Conservation (phyloP, 768 basidiomycete genomes). For the Tylopilus cervinicoccineus region DNA sequence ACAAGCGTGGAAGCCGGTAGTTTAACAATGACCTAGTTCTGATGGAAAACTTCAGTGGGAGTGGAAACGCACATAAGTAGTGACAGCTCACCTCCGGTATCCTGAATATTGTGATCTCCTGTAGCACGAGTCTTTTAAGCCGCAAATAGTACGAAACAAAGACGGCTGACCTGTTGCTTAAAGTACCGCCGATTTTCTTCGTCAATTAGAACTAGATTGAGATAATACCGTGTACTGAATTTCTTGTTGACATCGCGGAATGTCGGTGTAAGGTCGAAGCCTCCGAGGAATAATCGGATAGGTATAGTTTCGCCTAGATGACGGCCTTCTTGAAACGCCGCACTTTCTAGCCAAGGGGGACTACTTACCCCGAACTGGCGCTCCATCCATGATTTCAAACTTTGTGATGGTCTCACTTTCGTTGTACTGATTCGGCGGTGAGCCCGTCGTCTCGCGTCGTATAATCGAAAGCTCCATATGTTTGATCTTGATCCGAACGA, state of each 20-base stretch:
- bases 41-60: constrained; percentile 3
- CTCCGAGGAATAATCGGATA: constrained; percentile 94
- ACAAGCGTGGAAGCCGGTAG: constrained; percentile 2
- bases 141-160: not conserved
- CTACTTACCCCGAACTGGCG: constrained; percentile 82
- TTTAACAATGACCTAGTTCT: constrained; percentile 32
- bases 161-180: constrained; percentile 76
- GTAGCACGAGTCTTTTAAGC: constrained; percentile 3
- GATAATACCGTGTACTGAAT: constrained; percentile 94
- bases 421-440: constrained; percentile 98
- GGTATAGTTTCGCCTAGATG: constrained; percentile 93
- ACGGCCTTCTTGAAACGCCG: not conserved
- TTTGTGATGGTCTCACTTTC: constrained; percentile 99
- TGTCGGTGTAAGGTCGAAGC: constrained; percentile 97
- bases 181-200: constrained; percentile 98
- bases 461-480: constrained; percentile 99
- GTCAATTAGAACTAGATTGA: constrained; percentile 95
- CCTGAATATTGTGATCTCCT: constrained; percentile 88
- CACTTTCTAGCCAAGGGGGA: not conserved
- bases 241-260: constrained; percentile 99
- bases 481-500: constrained; percentile 99
- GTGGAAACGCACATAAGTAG: not conserved
- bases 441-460: constrained; percentile 92
- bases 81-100: constrained; percentile 69
- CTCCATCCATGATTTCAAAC: constrained; percentile 99